A percentile compares a stretch with the other conserved stretches of the same genome.
These are phyloP conservation scores for Mikania micrantha DNA, from an alignment of 129 eudicot genomes.

Conservation along the genomic window DNA sequence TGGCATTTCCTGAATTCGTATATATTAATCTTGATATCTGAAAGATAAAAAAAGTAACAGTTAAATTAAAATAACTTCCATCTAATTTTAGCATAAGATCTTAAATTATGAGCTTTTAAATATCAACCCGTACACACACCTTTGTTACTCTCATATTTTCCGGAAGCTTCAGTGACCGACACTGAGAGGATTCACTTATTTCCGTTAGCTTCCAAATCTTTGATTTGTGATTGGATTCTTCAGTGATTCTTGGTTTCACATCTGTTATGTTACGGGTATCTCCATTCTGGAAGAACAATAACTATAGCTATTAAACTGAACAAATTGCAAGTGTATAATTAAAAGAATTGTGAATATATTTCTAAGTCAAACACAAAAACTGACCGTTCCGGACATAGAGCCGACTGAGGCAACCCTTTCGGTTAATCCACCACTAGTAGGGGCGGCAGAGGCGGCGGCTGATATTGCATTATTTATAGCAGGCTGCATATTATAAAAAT, in stretches of 20 bases:
- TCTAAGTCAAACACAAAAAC: conserved; percentile 13
- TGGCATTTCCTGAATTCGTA: conserved; percentile 84
- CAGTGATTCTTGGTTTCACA: conserved; percentile 78
- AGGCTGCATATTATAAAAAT: background rate
- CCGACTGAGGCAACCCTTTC: conserved; percentile 69
- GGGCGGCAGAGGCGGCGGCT: background rate
- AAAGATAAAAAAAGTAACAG: background rate
- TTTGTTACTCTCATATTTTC: conserved; percentile 80
- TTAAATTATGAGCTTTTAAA: background rate
- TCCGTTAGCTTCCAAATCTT: conserved; percentile 88
- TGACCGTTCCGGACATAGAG: conserved; percentile 56
- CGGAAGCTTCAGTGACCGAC: conserved; percentile 76
- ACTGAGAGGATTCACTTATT: conserved; percentile 79
- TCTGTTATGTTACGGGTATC: conserved; percentile 63
- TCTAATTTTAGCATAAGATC: background rate
- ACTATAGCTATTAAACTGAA: background rate
- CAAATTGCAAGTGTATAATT: background rate
- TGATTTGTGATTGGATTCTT: conserved; percentile 76
- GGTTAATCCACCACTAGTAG: conserved; percentile 63
- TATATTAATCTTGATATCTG: conserved; percentile 87
- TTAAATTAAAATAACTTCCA: background rate
- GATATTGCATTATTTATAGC: conserved; percentile 40
- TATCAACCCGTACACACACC: conserved; percentile 28
- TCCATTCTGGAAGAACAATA: conserved; percentile 51
- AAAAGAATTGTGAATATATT: background rate